Evolutionary conservation across 306 rosid genomes (phyloP).

Genomic region (Amphicarpaea edgeworthii): DNA sequence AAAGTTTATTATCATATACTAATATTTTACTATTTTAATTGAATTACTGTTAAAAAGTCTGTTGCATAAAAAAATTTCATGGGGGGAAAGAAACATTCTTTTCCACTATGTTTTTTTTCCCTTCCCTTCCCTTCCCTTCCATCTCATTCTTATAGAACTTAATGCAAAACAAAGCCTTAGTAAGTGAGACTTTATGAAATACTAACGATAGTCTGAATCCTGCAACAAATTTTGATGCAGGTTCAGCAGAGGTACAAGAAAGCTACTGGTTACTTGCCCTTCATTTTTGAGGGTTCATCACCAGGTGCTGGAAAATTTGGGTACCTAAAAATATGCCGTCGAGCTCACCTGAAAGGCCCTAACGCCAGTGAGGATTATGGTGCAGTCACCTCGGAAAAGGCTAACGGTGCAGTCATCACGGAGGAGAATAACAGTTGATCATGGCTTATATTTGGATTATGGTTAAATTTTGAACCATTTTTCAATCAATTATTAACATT

Average conservation of each 20-base stretch:
- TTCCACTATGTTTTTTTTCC: not conserved
- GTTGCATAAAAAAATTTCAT: not conserved
- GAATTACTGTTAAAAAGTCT: too few relatives aligned
- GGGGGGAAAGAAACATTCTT: not conserved
- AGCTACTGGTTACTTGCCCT: conserved; percentile 85
- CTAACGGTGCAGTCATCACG: not conserved
- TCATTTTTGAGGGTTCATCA: conserved; percentile 88
- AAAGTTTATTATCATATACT: not conserved
- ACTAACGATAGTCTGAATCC: not conserved
- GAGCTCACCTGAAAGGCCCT: conserved; percentile 15
- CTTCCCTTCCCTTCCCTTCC: not conserved
- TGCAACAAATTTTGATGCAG: conserved; percentile 52
- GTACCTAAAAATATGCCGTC: conserved; percentile 68
- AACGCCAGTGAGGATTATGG: not conserved
- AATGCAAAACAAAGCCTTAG: conserved; percentile 4
- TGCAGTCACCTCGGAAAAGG: not conserved
- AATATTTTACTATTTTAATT: too few relatives aligned
- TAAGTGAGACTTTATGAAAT: conserved; percentile 16
- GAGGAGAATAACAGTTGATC: conserved; percentile 29
- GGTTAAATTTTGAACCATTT: not conserved
- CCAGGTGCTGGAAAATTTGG: conserved; percentile 95
- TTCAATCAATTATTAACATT: not conserved
- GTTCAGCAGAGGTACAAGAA: conserved; percentile 84
- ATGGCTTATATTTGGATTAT: conserved; percentile 11
- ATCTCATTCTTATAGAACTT: conserved; percentile 1